Conservation (phyloP, 2,329 filamentous ascomycete genomes). For the Aspergillus pseudotamarii region DNA sequence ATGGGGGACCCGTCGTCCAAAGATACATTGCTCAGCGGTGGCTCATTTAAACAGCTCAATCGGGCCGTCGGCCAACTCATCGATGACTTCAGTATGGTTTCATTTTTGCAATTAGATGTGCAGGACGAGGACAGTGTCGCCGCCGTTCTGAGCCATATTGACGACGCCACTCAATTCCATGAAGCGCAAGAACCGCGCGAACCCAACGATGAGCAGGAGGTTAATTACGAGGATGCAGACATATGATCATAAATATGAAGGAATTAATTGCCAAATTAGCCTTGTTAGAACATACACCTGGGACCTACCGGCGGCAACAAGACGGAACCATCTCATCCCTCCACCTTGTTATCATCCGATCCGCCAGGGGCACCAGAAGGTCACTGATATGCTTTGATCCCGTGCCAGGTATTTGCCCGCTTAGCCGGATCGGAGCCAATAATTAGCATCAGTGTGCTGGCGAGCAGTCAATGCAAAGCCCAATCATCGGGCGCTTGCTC, state of each 20-base stretch:
- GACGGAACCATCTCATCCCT: background rate
- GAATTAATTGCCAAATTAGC: background rate
- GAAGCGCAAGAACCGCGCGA: slow-evolving; percentile 91
- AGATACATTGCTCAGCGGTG: slow-evolving; percentile 75
- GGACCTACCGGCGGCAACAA: background rate
- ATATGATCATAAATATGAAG: slow-evolving; percentile 11
- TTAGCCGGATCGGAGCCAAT: background rate
- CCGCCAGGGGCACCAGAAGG: background rate
- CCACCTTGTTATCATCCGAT: background rate
- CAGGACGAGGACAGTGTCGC: slow-evolving; percentile 91
- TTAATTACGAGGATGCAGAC: slow-evolving; percentile 50
- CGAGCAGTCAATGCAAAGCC: background rate
- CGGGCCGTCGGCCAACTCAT: slow-evolving; percentile 87
- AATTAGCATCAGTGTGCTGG: too few species aligned
- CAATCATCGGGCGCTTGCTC: background rate
- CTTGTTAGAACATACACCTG: background rate
- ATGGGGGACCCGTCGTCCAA: slow-evolving; percentile 65
- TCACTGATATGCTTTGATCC: background rate
- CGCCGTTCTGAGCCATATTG: slow-evolving; percentile 84
- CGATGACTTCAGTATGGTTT: slow-evolving; percentile 98
- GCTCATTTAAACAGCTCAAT: slow-evolving; percentile 81
- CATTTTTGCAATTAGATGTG: slow-evolving; percentile 85
- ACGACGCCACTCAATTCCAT: slow-evolving; percentile 90
- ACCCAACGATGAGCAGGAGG: slow-evolving; percentile 67
- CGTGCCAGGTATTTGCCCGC: background rate